These are phyloP conservation scores for Lycium ferocissimum DNA, from an alignment of 257 asterid species.

Conservation along the genomic window DNA sequence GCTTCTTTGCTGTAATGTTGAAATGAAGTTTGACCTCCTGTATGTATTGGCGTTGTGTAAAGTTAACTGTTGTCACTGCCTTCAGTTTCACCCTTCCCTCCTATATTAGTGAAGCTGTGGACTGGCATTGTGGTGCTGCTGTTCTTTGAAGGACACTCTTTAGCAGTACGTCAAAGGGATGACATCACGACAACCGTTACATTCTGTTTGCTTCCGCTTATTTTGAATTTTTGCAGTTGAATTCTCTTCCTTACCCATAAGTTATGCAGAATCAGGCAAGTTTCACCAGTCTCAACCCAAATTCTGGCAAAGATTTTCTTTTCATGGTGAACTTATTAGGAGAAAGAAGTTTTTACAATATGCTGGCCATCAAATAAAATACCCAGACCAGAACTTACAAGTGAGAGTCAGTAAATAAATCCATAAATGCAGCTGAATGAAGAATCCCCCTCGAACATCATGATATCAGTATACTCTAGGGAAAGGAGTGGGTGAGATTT, in stretches of 20 bases:
- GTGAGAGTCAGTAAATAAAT: background rate
- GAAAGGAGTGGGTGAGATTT: background rate
- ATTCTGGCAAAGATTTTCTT: background rate
- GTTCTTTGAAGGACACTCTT: too few relatives aligned
- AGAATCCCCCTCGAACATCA: background rate
- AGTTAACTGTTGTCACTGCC: background rate
- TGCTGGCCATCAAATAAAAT: background rate
- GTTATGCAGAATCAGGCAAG: background rate
- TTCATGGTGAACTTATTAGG: background rate
- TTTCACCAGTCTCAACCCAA: background rate
- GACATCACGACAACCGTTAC: background rate
- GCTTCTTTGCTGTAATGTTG: background rate
- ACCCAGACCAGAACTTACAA: background rate
- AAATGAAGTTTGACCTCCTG: background rate
- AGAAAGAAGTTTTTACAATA: background rate
- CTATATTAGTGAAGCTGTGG: background rate
- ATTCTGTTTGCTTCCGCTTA: background rate
- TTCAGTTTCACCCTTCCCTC: background rate
- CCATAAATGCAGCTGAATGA: background rate
- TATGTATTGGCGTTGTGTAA: background rate
- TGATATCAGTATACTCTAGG: background rate
- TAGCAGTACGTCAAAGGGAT: background rate
- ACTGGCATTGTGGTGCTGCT: too few relatives aligned
- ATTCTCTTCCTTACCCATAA: background rate
- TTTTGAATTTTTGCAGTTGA: background rate